Evolutionary conservation across 352 stramenopile species (phyloP).

Genomic region (Phytophthora niederhauseri): DNA sequence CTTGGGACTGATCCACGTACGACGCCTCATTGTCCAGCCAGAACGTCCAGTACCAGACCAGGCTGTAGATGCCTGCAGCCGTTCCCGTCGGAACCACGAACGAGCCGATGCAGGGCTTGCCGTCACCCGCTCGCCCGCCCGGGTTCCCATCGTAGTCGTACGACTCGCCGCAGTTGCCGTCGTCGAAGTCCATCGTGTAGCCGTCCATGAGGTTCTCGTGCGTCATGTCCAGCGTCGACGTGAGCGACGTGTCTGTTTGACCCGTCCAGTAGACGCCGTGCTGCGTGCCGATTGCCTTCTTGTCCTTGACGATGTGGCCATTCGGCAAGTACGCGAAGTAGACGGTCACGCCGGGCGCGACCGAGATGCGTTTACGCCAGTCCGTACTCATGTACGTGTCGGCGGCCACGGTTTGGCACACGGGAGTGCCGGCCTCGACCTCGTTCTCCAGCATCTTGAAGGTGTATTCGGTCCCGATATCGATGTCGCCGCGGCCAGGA

Average conservation of each 20-base stretch:
- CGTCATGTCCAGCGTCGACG: constrained; percentile 57
- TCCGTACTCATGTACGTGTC: constrained; percentile 62
- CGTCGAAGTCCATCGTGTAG: constrained; percentile 54
- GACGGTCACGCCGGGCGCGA: constrained; percentile 39
- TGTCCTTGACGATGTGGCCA: constrained; percentile 76
- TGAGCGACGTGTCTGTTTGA: constrained; percentile 35
- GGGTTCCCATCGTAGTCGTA: constrained; percentile 50
- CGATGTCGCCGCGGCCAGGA: constrained; percentile 51
- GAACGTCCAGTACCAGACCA: constrained; percentile 81
- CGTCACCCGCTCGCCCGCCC: constrained; percentile 55
- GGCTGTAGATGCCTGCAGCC: constrained; percentile 56
- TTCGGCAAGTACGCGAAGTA: constrained; percentile 69
- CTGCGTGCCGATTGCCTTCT: constrained; percentile 61
- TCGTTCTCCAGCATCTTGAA: constrained; percentile 78
- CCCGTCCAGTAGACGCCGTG: constrained; percentile 74
- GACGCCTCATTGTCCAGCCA: constrained; percentile 50
- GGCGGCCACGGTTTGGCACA: constrained; percentile 52
- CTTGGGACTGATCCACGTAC: constrained; percentile 57
- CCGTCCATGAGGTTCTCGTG: constrained; percentile 55
- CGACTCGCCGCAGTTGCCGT: constrained; percentile 67
- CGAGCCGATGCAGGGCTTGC: constrained; percentile 61
- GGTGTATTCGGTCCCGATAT: constrained; percentile 62
- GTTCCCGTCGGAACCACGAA: constrained; percentile 57
- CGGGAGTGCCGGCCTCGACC: constrained; percentile 47
- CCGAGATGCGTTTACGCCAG: constrained; percentile 58